Evolutionary conservation across 2,329 filamentous ascomycete species (phyloP), one percentile per base, ranked within the genome.

Genomic region (Alternaria tenuissima): DNA sequence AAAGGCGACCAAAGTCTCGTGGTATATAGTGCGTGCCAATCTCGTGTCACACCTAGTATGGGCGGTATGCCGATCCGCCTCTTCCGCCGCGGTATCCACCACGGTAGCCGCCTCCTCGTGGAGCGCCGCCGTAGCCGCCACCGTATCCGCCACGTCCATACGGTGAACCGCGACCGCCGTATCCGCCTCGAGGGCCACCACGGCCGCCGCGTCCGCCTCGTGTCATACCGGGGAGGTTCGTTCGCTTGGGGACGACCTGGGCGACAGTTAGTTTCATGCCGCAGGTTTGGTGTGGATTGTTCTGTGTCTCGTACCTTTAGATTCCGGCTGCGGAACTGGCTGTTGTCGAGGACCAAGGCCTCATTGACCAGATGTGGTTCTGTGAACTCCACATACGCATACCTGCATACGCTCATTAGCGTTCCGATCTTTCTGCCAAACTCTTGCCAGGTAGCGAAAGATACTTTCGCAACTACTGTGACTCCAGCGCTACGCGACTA

Each of bases 371-470:
- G 85, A 80, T 88, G 94, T 49, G 95, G 93, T 82, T 98, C 95
- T 62, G 92, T 91, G 78, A 99, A 99, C 81, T 99, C 95, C 73
- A 99, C 95, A 81, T 99, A 99, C 76, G 95, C 95, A 82, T 99
- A 99, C 67, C 94, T 97, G 81, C 79, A 80, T 77, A 78, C 77
- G 77, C 78, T 69, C 73, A 79, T 80, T 81, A 80, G 79, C 78
- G 81, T 80, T 80, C 81, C 82, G 78, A 83, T 86, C 83, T 86
- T 80, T 75, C 76, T 79, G 77, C 78, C 77, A 79, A 79, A 75
- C 78, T 81, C 79, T 81, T 87, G 85, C 85, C 84, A 86, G 84
- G 84, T 81, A 85, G 83, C 83, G 83, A 79, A 76, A 77, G 77
- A 65, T 60, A 48, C 55, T 59, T 12, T 55, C 49, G 53, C 41